Evolutionary conservation across 2,329 filamentous ascomycete species (phyloP), one percentile per base, ranked within the genome.

Genomic region (Phaeophleospora eucalypticola): DNA sequence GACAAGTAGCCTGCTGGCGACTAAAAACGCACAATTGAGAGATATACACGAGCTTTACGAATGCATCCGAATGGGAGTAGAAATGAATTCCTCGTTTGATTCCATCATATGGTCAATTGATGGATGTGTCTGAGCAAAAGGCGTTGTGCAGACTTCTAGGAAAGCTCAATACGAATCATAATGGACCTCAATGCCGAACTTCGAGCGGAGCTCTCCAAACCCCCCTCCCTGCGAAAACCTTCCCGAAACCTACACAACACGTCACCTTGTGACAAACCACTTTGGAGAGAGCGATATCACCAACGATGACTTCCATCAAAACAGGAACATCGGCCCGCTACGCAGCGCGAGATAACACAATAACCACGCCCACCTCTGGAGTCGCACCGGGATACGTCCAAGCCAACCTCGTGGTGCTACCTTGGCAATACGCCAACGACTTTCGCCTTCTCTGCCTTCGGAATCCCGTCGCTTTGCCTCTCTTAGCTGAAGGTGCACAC

Each of bases 391-490:
- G 69, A 9, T 73, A 77, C 56, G 65, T 83, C 12, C 81, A 83
- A 68, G 80, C 80, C 34, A 84, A 84, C 56, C 69, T 84, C 35
- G 71, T 84, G 29, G 69, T 83, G 12, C 69, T 84, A 1, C 80
- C 79, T 0, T 75, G 7, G 6, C 63, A 66, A 21, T 79, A 82
- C 60, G 79, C 80, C n/a, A 41, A 67, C n/a, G 77, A 82, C 60
- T 84, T 83, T 61, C 72, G 75, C 10, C 61, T 72, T 17, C 74
- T 83, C 18, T 84, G 81, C 61, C 68, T 70, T 1, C 73, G 80
- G 40, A 84, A 84, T 53, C 78, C 81, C 2, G 80, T 83, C 0
- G 75, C 81, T 0, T 84, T 81, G 56, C 81, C 81, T 0, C 65
- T 84, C 0, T 67, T 83, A 9, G 79, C 74, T 14, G 75, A 79